Conservation (phyloP, 2,329 filamentous ascomycete genomes). For the Neocucurbitaria cava region DNA sequence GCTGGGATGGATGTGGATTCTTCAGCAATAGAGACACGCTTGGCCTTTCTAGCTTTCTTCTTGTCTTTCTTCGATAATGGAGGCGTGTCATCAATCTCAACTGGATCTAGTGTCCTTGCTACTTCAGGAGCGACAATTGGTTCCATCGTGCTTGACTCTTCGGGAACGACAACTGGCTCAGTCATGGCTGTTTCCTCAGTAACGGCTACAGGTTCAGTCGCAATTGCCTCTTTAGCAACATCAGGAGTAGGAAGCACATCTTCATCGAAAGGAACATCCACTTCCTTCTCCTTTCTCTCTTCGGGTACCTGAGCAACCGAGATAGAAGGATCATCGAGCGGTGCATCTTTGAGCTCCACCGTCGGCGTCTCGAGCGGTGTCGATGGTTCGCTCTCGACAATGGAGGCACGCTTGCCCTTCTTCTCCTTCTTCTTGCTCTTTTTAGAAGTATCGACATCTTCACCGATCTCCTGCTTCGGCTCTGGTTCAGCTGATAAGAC, state of each 20-base stretch:
- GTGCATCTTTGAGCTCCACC: slow-evolving; percentile 2
- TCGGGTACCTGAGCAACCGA: background rate
- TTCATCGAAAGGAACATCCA: background rate
- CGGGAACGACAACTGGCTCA: background rate
- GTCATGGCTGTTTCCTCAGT: background rate
- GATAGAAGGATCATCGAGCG: slow-evolving; percentile 1
- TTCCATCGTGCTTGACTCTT: background rate
- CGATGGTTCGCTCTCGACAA: slow-evolving; percentile 14
- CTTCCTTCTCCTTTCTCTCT: background rate
- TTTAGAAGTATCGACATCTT: slow-evolving; percentile 15
- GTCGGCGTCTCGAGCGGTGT: slow-evolving; percentile 6
- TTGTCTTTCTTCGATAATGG: slow-evolving; percentile 51
- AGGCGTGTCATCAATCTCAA: slow-evolving; percentile 2
- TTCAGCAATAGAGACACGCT: slow-evolving; percentile 18
- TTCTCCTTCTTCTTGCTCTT: slow-evolving; percentile 36
- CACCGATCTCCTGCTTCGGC: slow-evolving; percentile 7
- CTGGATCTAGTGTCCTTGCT: background rate
- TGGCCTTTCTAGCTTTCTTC: slow-evolving; percentile 29
- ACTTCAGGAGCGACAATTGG: background rate
- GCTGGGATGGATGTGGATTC: slow-evolving; percentile 4
- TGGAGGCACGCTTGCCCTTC: slow-evolving; percentile 21
- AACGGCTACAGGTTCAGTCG: too few species aligned
- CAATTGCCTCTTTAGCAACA: background rate
- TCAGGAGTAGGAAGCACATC: background rate
- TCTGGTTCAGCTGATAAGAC: background rate